These are phyloP conservation scores for Athelia sp. DNA, from an alignment of 1,284 basidiomycete genomes.

Conservation along the genomic window DNA sequence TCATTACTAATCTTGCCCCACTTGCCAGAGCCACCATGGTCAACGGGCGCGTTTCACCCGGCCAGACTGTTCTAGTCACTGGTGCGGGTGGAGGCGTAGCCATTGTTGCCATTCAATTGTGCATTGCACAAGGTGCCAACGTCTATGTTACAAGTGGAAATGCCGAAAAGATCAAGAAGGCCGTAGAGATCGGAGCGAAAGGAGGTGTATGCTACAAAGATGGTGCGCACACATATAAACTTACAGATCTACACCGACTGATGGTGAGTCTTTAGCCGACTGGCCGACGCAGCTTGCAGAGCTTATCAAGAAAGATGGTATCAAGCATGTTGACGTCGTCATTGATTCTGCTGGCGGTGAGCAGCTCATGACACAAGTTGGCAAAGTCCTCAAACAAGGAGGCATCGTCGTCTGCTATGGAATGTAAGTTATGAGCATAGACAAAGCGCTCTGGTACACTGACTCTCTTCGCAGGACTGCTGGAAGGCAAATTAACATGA, in stretches of 20 bases:
- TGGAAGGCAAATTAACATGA: constrained; percentile 56
- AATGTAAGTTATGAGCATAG: constrained; percentile 56
- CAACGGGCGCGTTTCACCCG: constrained; percentile 58
- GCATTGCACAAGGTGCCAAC: constrained; percentile 70
- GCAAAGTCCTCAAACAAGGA: constrained; percentile 60
- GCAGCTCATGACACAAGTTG: constrained; percentile 57
- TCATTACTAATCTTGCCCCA: background rate
- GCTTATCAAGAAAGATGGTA: constrained; percentile 40
- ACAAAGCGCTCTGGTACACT: constrained; percentile 9
- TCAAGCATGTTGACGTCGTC: constrained; percentile 44
- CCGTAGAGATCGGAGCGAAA: constrained; percentile 67
- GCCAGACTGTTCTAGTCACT: constrained; percentile 76
- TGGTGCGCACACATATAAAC: constrained; percentile 40
- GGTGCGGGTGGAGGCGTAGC: constrained; percentile 85
- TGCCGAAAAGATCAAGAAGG: constrained; percentile 66
- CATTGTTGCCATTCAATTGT: constrained; percentile 71
- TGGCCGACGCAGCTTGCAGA: constrained; percentile 60
- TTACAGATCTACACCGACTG: too few relatives aligned
- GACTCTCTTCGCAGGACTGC: constrained; percentile 52
- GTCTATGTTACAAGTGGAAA: constrained; percentile 83
- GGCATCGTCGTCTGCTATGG: constrained; percentile 76
- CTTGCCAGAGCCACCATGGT: constrained; percentile 59
- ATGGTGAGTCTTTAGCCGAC: too few relatives aligned
- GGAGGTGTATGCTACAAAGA: constrained; percentile 77
- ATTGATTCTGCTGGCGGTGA: constrained; percentile 83